Conservation (phyloP, 768 basidiomycete genomes). For the Leccinum subtestaceum region DNA sequence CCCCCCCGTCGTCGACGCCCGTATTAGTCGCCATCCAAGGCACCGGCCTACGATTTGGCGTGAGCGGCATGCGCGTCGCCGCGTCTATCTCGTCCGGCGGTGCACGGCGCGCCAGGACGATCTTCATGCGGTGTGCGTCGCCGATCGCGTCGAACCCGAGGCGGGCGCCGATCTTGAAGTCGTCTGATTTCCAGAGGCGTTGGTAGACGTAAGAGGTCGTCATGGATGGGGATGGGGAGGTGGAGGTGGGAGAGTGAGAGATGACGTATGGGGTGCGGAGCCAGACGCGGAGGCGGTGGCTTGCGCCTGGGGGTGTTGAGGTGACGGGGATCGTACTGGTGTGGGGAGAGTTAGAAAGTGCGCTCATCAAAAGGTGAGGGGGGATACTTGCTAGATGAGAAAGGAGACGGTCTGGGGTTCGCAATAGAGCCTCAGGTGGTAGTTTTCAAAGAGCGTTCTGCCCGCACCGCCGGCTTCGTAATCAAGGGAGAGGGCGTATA, state of each 20-base stretch:
- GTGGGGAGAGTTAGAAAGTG: neutral
- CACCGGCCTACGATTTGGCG: conserved; percentile 2
- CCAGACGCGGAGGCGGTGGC: conserved; percentile 66
- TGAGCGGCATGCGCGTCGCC: neutral
- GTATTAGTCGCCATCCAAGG: conserved; percentile 11
- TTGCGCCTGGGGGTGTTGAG: conserved; percentile 53
- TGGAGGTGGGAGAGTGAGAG: conserved; percentile 18
- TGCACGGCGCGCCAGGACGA: conserved; percentile 42
- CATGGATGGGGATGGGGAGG: conserved; percentile 32
- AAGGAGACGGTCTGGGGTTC: conserved; percentile 55
- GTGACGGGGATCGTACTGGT: conserved; percentile 52
- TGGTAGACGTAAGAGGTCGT: conserved; percentile 56
- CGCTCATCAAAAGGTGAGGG: no score
- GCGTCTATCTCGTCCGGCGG: neutral
- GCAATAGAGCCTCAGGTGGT: conserved; percentile 50
- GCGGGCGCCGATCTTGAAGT: conserved; percentile 55
- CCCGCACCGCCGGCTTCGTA: conserved; percentile 67
- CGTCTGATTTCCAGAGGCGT: conserved; percentile 63
- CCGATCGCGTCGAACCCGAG: conserved; percentile 55
- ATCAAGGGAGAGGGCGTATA: conserved; percentile 57
- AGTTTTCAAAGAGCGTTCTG: conserved; percentile 49
- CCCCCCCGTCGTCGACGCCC: conserved; percentile 1
- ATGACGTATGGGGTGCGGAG: conserved; percentile 41
- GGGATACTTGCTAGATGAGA: conserved; percentile 53
- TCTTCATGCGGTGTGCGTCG: conserved; percentile 26